Conservation (phyloP, 108 stramenopile species). For the Nannochloropsis granulata region DNA sequence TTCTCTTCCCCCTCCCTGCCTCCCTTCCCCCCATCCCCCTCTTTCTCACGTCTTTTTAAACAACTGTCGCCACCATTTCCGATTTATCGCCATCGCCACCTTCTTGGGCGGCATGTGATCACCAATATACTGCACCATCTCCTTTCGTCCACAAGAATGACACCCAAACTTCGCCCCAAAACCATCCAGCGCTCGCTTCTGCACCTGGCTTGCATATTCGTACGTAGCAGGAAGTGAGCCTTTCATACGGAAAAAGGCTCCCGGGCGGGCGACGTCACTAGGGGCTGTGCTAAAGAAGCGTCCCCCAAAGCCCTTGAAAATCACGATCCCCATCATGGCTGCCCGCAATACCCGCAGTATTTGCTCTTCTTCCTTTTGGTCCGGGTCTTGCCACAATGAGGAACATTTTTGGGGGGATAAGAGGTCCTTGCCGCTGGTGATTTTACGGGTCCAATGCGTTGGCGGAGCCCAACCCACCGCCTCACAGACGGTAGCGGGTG, state of each 20-base stretch:
- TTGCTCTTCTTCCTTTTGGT: neutral
- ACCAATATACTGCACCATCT: conserved; percentile 42
- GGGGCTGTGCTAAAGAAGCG: neutral
- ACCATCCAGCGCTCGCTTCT: neutral
- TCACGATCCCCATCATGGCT: neutral
- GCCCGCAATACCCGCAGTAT: neutral
- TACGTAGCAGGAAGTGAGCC: neutral
- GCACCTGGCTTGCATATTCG: neutral
- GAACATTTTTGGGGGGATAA: no score
- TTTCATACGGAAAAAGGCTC: neutral
- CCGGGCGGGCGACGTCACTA: neutral
- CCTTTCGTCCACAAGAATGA: neutral
- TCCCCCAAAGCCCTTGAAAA: neutral
- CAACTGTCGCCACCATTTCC: conserved; percentile 37
- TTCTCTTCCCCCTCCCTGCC: neutral
- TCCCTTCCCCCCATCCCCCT: neutral
- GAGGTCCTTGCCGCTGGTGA: neutral
- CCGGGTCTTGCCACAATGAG: neutral
- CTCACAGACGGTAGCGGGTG: neutral
- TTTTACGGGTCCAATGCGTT: neutral
- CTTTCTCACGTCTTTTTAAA: conserved; percentile 8
- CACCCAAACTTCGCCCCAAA: neutral
- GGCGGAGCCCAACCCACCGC: neutral
- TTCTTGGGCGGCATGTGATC: conserved; percentile 76
- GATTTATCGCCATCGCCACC: conserved; percentile 51